Base-by-base conservation (phyloP, 495 filamentous ascomycete genomes). In the Clavariopsis aquatica region DNA sequence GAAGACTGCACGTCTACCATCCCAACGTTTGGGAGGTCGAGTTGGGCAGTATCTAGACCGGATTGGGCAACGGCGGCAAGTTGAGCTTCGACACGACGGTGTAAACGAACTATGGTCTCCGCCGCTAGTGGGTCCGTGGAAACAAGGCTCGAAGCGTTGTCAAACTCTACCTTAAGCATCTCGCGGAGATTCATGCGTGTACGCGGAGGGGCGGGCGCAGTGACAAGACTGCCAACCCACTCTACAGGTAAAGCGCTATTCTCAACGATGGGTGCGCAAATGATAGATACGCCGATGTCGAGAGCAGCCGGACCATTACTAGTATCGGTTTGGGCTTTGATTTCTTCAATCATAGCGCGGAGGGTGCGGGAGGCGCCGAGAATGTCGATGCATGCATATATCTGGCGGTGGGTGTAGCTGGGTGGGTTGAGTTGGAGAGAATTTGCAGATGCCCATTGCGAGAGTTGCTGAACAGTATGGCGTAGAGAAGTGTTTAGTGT, bases 321-420 rank as follows among this genome's bases (percentile, higher is more conserved):
- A 0, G 73, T 55, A n/a, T 69, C 73, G 26, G 70, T 76, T 68
- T 85, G 80, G 17, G 79, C 74, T 54, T 86, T 87, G 13, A 93
- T 73, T 72, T 96, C 92, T 20, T 91, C 85, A 27, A 94, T 64
- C 10, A 96, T 77, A 7, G 82, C 75, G 0, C 73, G 57, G 0
- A 96, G 74, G 0, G 92, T 78, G 17, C 81, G 80, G 23, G 75
- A 78, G 0, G 91, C 82, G 53, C 92, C 92, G 0, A 91, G 82
- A 29, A 94, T 81, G n/a, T 83, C 82, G 57, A 87, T 75, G 0
- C 84, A 86, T 0, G 82, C 78, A 15, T 89, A 76, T 7, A 94
- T 75, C 59, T 91, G 89, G 15, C 89, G 85, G 72, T 93, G 90
- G 0, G 89, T 91, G 75, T 96, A 97, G 15, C 82, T 81, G 0